phyloP scores from a whole-genome alignment of 139 green algal genomes.

The Chlamydomonas sphaeroides region DNA sequence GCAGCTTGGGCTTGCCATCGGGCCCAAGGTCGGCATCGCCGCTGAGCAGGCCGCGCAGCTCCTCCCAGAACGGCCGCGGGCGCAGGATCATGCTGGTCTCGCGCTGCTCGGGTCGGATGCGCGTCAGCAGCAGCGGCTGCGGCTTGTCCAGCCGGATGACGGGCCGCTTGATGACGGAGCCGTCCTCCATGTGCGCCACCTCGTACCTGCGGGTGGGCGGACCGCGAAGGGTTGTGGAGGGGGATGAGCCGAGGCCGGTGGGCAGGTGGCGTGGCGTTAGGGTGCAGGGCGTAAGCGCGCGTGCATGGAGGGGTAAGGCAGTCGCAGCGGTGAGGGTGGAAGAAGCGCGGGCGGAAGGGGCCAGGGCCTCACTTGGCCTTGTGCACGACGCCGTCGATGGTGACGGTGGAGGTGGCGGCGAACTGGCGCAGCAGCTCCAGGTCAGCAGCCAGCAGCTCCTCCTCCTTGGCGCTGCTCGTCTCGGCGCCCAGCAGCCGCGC shows the following conservation, averaged over 20 bases:
- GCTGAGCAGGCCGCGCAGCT: slow-evolving; percentile 57
- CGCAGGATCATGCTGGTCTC: slow-evolving; percentile 83
- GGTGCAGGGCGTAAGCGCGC: too few relatives aligned
- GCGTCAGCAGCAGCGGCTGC: slow-evolving; percentile 70
- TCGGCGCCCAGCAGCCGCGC: slow-evolving; percentile 22
- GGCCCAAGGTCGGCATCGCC: slow-evolving; percentile 49
- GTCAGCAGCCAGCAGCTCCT: slow-evolving; percentile 63
- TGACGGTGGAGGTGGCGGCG: slow-evolving; percentile 51
- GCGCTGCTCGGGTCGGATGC: slow-evolving; percentile 69
- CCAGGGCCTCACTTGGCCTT: slow-evolving; percentile 42
- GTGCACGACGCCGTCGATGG: slow-evolving; percentile 46
- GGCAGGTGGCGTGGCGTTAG: too few relatives aligned
- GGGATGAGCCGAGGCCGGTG: too few relatives aligned
- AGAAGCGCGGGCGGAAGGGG: too few relatives aligned
- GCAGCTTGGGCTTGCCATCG: slow-evolving; percentile 30
- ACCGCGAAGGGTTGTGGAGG: too few relatives aligned
- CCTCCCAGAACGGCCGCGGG: slow-evolving; percentile 69
- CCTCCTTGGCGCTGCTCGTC: slow-evolving; percentile 47
- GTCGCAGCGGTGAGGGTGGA: too few relatives aligned
- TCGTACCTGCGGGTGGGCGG: slow-evolving; percentile 20
- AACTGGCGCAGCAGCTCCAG: slow-evolving; percentile 65
- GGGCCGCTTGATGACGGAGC: slow-evolving; percentile 53
- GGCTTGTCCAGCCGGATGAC: slow-evolving; percentile 68
- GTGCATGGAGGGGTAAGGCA: too few relatives aligned
- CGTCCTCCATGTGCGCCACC: slow-evolving; percentile 33